These are phyloP conservation scores for Sordariomycetes sp. DNA, from an alignment of 2,329 filamentous ascomycete species.

Conservation along the genomic window DNA sequence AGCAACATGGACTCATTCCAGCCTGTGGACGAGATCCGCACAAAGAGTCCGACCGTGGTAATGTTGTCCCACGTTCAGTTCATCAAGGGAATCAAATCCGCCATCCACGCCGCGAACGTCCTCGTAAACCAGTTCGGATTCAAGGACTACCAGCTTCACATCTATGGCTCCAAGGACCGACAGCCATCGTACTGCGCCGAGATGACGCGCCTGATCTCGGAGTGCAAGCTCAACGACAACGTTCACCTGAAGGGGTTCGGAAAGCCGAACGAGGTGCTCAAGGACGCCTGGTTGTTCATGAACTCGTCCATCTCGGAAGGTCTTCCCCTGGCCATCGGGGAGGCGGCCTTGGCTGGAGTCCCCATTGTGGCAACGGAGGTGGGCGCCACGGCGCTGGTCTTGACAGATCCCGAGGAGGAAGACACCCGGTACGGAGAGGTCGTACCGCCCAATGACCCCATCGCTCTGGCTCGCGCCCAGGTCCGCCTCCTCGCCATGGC, in stretches of 20 bases:
- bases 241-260: conserved; percentile 45
- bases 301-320: conserved; percentile 47
- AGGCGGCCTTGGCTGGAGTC: conserved; percentile 44
- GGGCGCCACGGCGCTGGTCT: conserved; percentile 40
- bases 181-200: conserved; percentile 49
- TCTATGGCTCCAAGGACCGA: conserved; percentile 54
- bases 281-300: conserved; percentile 47
- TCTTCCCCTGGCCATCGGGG: conserved; percentile 44
- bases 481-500: conserved; percentile 51
- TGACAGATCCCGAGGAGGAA: conserved; percentile 38
- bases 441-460: conserved; percentile 53
- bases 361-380: conserved; percentile 47
- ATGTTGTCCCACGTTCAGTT: conserved; percentile 54
- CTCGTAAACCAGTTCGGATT: conserved; percentile 59
- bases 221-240: conserved; percentile 38
- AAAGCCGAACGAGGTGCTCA: conserved; percentile 41
- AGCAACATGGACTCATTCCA: conserved; percentile 53
- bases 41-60: conserved; percentile 48
- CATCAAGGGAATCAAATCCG: conserved; percentile 54
- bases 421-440: conserved; percentile 45
- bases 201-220: conserved; percentile 46
- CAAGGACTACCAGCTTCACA: conserved; percentile 49
- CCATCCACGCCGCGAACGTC: conserved; percentile 51
- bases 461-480: conserved; percentile 48
- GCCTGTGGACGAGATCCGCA: conserved; percentile 47